A percentile compares a stretch with the other conserved stretches of the same genome.
phyloP scores from a whole-genome alignment of 768 basidiomycete species.

The Scleroderma citrinum region DNA sequence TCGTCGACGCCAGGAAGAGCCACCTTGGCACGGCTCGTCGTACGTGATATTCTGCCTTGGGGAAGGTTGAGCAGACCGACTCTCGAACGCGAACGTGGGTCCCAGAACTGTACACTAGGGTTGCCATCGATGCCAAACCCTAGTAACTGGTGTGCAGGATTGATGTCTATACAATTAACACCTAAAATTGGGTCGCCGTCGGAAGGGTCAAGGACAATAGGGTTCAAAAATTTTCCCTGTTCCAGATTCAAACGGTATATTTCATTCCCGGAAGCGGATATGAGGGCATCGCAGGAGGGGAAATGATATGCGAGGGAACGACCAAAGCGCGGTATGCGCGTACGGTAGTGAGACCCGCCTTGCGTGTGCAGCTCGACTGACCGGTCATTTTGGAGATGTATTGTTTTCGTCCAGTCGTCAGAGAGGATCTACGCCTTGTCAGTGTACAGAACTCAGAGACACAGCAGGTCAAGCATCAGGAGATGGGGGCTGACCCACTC shows the following conservation, averaged over 20 bases:
- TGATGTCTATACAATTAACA: constrained; percentile 89
- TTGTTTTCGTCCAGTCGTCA: constrained; percentile 98
- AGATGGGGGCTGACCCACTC: constrained; percentile 44
- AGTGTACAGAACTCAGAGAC: constrained; percentile 2
- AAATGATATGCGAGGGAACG: constrained; percentile 90
- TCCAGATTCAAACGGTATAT: constrained; percentile 93
- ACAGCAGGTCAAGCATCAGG: neutral
- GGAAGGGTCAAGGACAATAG: constrained; percentile 54
- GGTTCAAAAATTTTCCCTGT: constrained; percentile 87
- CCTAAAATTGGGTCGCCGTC: constrained; percentile 60
- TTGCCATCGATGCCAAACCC: constrained; percentile 85
- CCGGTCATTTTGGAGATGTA: constrained; percentile 95
- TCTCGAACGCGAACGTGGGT: constrained; percentile 73
- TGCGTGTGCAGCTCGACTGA: constrained; percentile 93
- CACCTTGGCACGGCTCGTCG: constrained; percentile 29
- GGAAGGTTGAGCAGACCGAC: constrained; percentile 70
- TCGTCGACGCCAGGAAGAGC: constrained; percentile 31
- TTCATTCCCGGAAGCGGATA: constrained; percentile 81
- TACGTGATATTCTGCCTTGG: constrained; percentile 41
- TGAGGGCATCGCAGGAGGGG: constrained; percentile 85
- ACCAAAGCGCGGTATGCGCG: constrained; percentile 92
- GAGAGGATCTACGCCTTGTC: constrained; percentile 66
- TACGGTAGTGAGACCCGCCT: constrained; percentile 85
- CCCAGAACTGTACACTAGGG: constrained; percentile 94
- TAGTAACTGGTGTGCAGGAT: constrained; percentile 86